phyloP scores from a whole-genome alignment of 2,329 filamentous ascomycete species.

The Akanthomyces dipterigenus region DNA sequence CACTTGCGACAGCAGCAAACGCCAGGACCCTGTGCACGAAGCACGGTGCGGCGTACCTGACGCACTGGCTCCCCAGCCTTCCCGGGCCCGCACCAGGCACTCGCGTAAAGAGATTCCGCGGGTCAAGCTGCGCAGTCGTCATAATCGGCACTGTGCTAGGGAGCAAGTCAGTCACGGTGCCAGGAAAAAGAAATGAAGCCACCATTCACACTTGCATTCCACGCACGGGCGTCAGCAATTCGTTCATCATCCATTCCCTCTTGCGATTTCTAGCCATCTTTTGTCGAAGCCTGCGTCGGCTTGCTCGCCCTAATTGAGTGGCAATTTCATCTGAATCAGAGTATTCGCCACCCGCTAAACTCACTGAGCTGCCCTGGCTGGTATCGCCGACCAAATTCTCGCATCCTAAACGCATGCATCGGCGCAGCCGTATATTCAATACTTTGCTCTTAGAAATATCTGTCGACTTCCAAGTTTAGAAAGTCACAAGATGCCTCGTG shows the following conservation, averaged over 20 bases:
- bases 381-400: neutral
- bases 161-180: conserved; percentile 16
- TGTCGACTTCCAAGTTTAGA: too few species aligned
- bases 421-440: neutral
- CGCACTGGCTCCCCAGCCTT: conserved; percentile 14
- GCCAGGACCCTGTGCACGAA: neutral
- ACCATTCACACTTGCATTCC: conserved; percentile 15
- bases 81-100: conserved; percentile 23
- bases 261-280: neutral
- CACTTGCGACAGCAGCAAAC: neutral
- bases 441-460: neutral
- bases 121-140: neutral
- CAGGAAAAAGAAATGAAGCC: conserved; percentile 20
- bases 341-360: neutral
- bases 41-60: conserved; percentile 11
- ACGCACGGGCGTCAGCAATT: neutral
- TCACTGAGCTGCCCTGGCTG: neutral
- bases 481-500: neutral
- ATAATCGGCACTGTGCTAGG: conserved; percentile 25
- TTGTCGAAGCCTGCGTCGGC: neutral
- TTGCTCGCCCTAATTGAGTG: neutral
- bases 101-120: conserved; percentile 27
- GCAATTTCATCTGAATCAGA: neutral
- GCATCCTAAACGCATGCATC: neutral
- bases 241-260: neutral